Percentiles rank a stretch among this genome's conserved stretches.
phyloP scores from a whole-genome alignment of 2,329 filamentous ascomycete species.

The Volutella citrinella region DNA sequence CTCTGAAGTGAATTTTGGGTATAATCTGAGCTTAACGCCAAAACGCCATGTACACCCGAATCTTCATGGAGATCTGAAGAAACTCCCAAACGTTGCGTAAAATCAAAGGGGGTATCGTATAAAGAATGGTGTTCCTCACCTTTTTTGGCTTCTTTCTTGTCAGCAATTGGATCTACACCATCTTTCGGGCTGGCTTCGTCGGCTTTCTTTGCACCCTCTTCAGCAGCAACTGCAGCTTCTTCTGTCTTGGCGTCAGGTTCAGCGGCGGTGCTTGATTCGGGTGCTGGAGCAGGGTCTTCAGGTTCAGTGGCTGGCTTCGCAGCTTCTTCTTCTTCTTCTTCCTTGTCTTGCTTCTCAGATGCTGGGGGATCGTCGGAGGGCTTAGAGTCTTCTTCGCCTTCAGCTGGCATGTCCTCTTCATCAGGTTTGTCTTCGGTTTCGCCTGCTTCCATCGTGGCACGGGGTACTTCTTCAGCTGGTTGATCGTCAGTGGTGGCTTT shows the following conservation, averaged over 20 bases:
- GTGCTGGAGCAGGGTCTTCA: slow-evolving; percentile 16
- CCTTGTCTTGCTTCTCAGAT: slow-evolving; percentile 4
- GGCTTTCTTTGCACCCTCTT: slow-evolving; percentile 34
- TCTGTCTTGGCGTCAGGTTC: slow-evolving; percentile 15
- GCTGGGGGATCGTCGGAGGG: slow-evolving; percentile 3
- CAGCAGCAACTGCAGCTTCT: slow-evolving; percentile 16
- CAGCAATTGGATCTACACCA: slow-evolving; percentile 35
- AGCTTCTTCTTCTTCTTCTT: slow-evolving; percentile 16
- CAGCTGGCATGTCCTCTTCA: slow-evolving; percentile 4
- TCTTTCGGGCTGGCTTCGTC: too few relatives aligned
- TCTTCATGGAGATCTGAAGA: slow-evolving; percentile 23
- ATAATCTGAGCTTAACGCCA: slow-evolving; percentile 26
- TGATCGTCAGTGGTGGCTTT: slow-evolving; percentile 8
- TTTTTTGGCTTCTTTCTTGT: slow-evolving; percentile 37
- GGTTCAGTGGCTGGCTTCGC: slow-evolving; percentile 14
- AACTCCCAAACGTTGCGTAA: slow-evolving; percentile 29
- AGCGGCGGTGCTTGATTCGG: slow-evolving; percentile 15
- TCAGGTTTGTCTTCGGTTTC: slow-evolving; percentile 3
- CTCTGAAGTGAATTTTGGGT: slow-evolving; percentile 20
- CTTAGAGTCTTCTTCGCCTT: too few relatives aligned
- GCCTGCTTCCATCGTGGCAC: too few relatives aligned
- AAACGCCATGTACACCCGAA: slow-evolving; percentile 23
- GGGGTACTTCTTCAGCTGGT: slow-evolving; percentile 12
- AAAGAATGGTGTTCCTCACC: slow-evolving; percentile 41
- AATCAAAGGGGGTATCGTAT: slow-evolving; percentile 37